Conservation (phyloP, 2,329 filamentous ascomycete species). For the Nigrospora oryzae region DNA sequence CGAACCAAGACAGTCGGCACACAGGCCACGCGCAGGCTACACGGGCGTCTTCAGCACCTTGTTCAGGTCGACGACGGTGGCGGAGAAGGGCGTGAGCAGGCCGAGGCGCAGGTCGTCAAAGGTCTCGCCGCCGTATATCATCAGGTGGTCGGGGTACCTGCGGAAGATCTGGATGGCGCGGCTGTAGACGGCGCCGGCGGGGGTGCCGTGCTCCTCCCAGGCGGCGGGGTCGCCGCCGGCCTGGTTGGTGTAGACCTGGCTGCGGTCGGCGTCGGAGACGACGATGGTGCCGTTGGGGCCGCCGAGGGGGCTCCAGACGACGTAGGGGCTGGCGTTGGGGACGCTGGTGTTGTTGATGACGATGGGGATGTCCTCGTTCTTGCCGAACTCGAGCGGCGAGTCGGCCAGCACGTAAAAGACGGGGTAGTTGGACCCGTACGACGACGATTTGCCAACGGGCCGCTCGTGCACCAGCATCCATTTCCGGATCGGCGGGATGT, state of each 20-base stretch:
- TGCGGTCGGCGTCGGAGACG: slow-evolving; percentile 27
- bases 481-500: slow-evolving; percentile 42
- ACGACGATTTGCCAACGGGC: slow-evolving; percentile 15
- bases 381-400: slow-evolving; percentile 26
- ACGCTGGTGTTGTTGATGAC: slow-evolving; percentile 18
- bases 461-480: slow-evolving; percentile 45
- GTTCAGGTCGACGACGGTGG: slow-evolving; percentile 5
- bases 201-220: slow-evolving; percentile 25
- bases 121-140: slow-evolving; percentile 23
- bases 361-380: slow-evolving; percentile 21
- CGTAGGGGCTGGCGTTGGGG: slow-evolving; percentile 31
- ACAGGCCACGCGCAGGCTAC: no score
- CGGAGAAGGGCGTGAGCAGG: slow-evolving; percentile 6
- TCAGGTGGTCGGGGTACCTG: slow-evolving; percentile 13
- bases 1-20: no score
- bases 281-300: slow-evolving; percentile 36
- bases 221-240: slow-evolving; percentile 25
- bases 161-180: slow-evolving; percentile 15
- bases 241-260: slow-evolving; percentile 33
- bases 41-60: slow-evolving; percentile 3
- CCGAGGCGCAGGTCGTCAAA: slow-evolving; percentile 5
- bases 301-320: slow-evolving; percentile 33
- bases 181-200: slow-evolving; percentile 16
- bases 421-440: slow-evolving; percentile 26
- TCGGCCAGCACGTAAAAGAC: slow-evolving; percentile 35